Conservation (phyloP, 2,329 filamentous ascomycete genomes). For the Aspergillus nomiae region DNA sequence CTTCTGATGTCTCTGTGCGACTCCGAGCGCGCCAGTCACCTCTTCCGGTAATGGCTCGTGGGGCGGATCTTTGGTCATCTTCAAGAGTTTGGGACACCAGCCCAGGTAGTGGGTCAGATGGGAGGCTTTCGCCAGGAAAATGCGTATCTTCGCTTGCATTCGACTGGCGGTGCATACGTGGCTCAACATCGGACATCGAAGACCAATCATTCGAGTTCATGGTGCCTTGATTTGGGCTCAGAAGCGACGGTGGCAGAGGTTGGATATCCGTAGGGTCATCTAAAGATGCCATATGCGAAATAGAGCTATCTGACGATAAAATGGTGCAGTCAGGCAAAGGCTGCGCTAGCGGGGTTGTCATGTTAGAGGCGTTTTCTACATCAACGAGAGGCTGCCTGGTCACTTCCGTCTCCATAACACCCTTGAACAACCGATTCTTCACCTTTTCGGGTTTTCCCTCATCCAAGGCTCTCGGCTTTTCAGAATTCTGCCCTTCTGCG, state of each 20-base stretch:
- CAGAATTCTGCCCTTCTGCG: conserved; percentile 31
- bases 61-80: conserved; percentile 42
- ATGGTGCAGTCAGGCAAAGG: conserved; percentile 48
- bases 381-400: conserved; percentile 34
- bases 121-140: conserved; percentile 23
- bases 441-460: conserved; percentile 40
- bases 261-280: conserved; percentile 41
- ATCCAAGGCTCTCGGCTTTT: conserved; percentile 30
- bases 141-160: conserved; percentile 27
- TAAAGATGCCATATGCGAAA: conserved; percentile 32
- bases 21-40: conserved; percentile 39
- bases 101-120: conserved; percentile 27
- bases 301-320: conserved; percentile 30
- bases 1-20: conserved; percentile 31
- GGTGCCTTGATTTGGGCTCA: conserved; percentile 38
- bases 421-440: conserved; percentile 47
- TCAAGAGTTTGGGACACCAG: conserved; percentile 23
- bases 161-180: conserved; percentile 25
- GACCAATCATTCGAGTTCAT: conserved; percentile 32
- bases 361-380: conserved; percentile 55
- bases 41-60: conserved; percentile 41
- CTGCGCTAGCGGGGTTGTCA: conserved; percentile 57
- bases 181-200: conserved; percentile 30
- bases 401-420: conserved; percentile 41
- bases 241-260: conserved; percentile 46